Percentiles rank a stretch among this genome's conserved stretches.
These are phyloP conservation scores for Achaetomium macrosporum DNA, from an alignment of 2,329 filamentous ascomycete genomes.

Conservation along the genomic window DNA sequence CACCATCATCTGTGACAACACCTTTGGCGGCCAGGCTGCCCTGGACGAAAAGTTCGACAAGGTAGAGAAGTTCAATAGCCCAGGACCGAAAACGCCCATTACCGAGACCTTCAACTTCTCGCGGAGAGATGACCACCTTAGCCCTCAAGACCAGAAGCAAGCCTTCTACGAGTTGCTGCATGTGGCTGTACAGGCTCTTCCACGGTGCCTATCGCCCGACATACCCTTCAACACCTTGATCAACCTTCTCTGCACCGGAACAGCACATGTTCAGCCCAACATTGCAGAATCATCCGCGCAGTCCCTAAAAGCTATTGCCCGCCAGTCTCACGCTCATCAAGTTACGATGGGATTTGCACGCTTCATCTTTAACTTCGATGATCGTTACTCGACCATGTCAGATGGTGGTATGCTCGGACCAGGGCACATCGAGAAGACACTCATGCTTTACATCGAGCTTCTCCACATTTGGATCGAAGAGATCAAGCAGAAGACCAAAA, in stretches of 20 bases:
- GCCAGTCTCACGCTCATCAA: conserved; percentile 87
- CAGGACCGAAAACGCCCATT: conserved; percentile 89
- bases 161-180: conserved; percentile 93
- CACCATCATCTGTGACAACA: conserved; percentile 91
- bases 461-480: conserved; percentile 97
- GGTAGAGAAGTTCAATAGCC: conserved; percentile 87
- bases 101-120: conserved; percentile 89
- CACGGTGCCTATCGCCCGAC: conserved; percentile 84
- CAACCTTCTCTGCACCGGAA: conserved; percentile 92
- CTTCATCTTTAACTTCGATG: conserved; percentile 98
- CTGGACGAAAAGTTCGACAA: conserved; percentile 98
- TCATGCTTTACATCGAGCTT: conserved; percentile 88
- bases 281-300: conserved; percentile 90
- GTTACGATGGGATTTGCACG: conserved; percentile 94
- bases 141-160: conserved; percentile 75
- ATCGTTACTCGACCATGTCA: conserved; percentile 94
- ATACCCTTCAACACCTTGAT: conserved; percentile 92
- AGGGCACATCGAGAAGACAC: conserved; percentile 88
- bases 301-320: conserved; percentile 90
- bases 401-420: conserved; percentile 94
- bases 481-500: conserved; percentile 77
- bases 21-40: conserved; percentile 92
- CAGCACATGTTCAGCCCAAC: conserved; percentile 86
- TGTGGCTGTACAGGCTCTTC: conserved; percentile 89
- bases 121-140: conserved; percentile 71